Base-by-base conservation (phyloP, 2,329 filamentous ascomycete species). In the Fusarium sp. region DNA sequence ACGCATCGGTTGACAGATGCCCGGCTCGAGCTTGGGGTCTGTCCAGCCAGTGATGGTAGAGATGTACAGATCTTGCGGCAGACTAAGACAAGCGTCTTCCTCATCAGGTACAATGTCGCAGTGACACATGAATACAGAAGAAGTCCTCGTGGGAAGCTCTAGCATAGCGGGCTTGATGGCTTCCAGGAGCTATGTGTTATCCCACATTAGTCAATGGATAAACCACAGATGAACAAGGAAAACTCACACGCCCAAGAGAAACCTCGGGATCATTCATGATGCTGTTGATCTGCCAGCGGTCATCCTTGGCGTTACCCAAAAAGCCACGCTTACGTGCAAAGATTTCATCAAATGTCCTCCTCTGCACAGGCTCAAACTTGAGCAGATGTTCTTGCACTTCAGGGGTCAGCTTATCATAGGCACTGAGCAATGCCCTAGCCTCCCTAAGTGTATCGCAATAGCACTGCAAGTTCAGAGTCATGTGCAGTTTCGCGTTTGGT, bases 251-350 rank as follows among this genome's bases (percentile, higher is more conserved):
- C 29, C 60, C 45, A 7, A 64, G 66, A 9, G 66, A 56, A 22
- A 68, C 66, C 40, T 60, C 45, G 5, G 66, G 66, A 20, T 68
- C 66, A n/a, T 68, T 68, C 61, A 68, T 64, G 47, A 68, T 68
- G 31, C 66, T 68, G 56, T 68, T 64, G n/a, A 68, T 68, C 38
- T 64, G 61, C 66, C 66, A 68, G 27, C 66, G 45, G 16, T 64
- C 66, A n/a, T 65, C 45, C 45, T 52, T 59, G 20, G 56, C 66
- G 27, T 68, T 68, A 9, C 66, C 61, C 18, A 68, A 54, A 52
- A 68, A 68, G 14, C 66, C 42, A 6, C 66, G 61, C 45, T 68
- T 68, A 10, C 66, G 61, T 11, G 66, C 56, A 61, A 68, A 68
- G 5, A 68, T 45, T n/a, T 68, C 42, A 2, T 68, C 66, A 45